Evolutionary conservation across 2,329 filamentous ascomycete genomes (phyloP), one percentile per base, ranked within the genome.

Genomic region (Colletotrichum tamarilloi): DNA sequence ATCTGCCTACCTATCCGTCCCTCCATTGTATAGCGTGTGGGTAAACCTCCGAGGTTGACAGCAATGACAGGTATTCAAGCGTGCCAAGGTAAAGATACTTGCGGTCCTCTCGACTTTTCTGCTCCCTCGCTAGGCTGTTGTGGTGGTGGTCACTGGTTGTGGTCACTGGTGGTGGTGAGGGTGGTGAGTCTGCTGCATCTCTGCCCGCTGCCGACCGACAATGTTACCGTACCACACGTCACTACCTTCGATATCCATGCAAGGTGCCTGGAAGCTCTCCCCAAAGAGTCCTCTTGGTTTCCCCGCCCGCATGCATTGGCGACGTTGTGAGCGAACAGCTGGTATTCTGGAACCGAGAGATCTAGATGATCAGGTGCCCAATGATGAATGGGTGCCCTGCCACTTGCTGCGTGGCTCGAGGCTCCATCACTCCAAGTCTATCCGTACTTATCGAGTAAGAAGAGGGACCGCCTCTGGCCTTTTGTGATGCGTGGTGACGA

Each of bases 401-500:
- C 22, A 35, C 53, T 42, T 24, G 28, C 11, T 9, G n/a, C 11
- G 38, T n/a, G 46, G 32, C 59, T 55, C 52, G 16, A 16, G 11
- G 24, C 46, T 62, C 38, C 32, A 35, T 35, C 32, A 35, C 32
- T 12, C 32, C 32, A 35, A 35, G 32, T 35, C 32, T 35, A 35
- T 12, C 32, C 11, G 32, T 35, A 35, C 11, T 35, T 35, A 12
- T 12, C 11, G 32, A 35, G 32, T 35, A 35, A 35, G 32, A 19
- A 42, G 38, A 42, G 38, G 16, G 38, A 42, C 38, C 38, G 16
- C 5, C 19, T 19, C 19, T 9, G 19, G 46, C 24, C 38, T 56
- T 65, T 42, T 65, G 58, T 24, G 67, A 56, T 73, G 60, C 59
- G 60, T 49, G 71, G 71, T 73, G 70, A 69, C 70, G 67, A 67